Evolutionary conservation across 2,329 filamentous ascomycete species (phyloP), one percentile per base, ranked within the genome.

Genomic region (Phaeosphaeriaceae sp.): DNA sequence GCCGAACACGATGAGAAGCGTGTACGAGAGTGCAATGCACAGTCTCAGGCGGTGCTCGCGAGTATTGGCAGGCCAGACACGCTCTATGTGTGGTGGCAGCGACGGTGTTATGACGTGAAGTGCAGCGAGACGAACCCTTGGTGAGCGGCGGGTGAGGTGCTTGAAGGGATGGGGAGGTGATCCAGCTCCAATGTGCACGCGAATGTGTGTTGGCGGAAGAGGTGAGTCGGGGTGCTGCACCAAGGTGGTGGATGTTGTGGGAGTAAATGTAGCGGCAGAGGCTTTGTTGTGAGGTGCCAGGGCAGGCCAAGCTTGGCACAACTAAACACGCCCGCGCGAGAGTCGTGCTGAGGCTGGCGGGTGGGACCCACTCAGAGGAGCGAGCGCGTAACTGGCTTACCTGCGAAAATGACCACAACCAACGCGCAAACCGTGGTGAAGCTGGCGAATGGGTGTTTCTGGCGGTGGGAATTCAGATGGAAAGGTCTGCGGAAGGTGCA

Each of bases 181-280:
- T 68, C 72, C 73, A 70, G 73, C 74, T 74, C 64, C 72, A 69
- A 61, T 63, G 63, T 60, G 64, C 64, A 72, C 67, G 65, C 66
- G 62, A 68, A 52, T 52, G 63, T 60, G 57, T 60, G 66, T 60
- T 4, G 59, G 42, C 21, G 32, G 63, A 58, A 63, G 59, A 66
- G 59, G 64, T 58, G 63, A 61, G 59, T 60, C 54, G 59, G 66
- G 61, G 58, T 63, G 68, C 67, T 67, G 72, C 69, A 69, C 71
- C 70, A 68, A 73, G 71, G 73, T 74, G 71, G 72, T 74, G 69
- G 65, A 63, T 76, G 73, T 75, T 76, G 71, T 70, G 69, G 64
- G 67, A 65, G 63, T 56, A 51, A 67, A 66, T 60, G 71, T 65
- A 69, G 67, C 58, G 62, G 67, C 47, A 55, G 47, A 60, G 59